Base-by-base conservation (phyloP, 768 basidiomycete genomes). In the Mycena indigotica region DNA sequence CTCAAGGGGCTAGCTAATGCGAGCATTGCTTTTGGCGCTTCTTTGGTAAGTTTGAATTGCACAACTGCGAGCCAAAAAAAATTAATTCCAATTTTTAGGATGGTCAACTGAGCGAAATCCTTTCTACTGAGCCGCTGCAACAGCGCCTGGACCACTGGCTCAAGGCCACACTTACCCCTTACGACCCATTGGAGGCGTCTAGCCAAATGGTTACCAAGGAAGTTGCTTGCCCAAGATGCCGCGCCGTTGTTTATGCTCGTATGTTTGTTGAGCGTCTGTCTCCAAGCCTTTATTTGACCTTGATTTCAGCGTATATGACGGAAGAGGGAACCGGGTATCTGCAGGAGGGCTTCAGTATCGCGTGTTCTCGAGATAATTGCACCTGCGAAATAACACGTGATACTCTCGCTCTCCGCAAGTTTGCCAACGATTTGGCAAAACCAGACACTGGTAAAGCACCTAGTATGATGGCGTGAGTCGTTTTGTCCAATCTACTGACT, bases 271-370 rank as follows among this genome's bases (percentile, higher is more conserved):
- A n/a, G n/a, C n/a, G 12, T 10, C 16, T 45, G 21, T 45, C 10
- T 2, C 1, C 19, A 21, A 15, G 15, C 26, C 13, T 41, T 38
- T 28, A 30, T 26, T 39, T 32, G 12, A 49, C 10, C 13, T 48
- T 56, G 28, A 55, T 50, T 30, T 10, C 28, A 84, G 83, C 75
- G 1, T 77, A 78, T 32, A 58, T 79, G 53, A 77, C 69, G 4
- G 65, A 63, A 5, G 58, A 66, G 0, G 80, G 77, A 1, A 77
- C 74, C 0, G 84, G 84, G 0, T 85, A 83, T 52, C 65, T 79
- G 0, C 82, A 84, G 57, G 67, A 68, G 21, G 67, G 65, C 0
- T 85, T 85, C 55, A 63, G 29, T 3, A 49, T 61, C 1, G 23
- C 28, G 38, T 85, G 84, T 57, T 26, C 41, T 1, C 24, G 48